These are phyloP conservation scores for Bothriochloa decipiens DNA, from an alignment of 176 grass and related monocot species.

Conservation along the genomic window DNA sequence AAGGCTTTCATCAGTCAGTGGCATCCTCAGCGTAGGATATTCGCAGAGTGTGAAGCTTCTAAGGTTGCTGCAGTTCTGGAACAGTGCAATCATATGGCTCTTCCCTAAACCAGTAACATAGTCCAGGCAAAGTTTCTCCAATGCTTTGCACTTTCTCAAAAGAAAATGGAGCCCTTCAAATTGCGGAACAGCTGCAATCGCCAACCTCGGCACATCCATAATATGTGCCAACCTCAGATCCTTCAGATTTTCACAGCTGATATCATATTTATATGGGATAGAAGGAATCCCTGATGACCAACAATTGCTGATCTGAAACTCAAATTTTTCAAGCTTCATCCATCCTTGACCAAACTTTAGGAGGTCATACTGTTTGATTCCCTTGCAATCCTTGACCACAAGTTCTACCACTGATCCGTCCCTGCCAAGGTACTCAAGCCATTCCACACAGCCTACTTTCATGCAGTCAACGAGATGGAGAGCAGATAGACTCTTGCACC, in stretches of 20 bases:
- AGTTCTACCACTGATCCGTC: conserved; percentile 51
- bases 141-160: conserved; percentile 30
- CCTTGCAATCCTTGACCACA: conserved; percentile 35
- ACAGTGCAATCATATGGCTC: conserved; percentile 53
- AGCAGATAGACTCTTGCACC: conserved; percentile 56
- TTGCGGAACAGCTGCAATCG: background rate
- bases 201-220: background rate
- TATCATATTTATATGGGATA: conserved; percentile 18
- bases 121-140: conserved; percentile 53
- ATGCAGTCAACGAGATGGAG: conserved; percentile 51
- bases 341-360: conserved; percentile 27
- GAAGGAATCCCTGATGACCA: background rate
- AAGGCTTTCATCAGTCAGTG: conserved; percentile 56
- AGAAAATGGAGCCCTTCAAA: conserved; percentile 44
- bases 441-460: conserved; percentile 48
- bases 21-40: background rate
- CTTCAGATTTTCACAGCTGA: conserved; percentile 47
- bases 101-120: conserved; percentile 43
- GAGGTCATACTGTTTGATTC: conserved; percentile 43
- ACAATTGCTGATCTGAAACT: conserved; percentile 43
- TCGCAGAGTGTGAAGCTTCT: conserved; percentile 46
- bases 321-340: conserved; percentile 46
- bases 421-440: conserved; percentile 58
- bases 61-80: background rate
- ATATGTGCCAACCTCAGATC: conserved; percentile 48